Base-by-base conservation (phyloP, 225 moss, liverwort and hornwort genomes). In the Physcomitrium patens region DNA sequence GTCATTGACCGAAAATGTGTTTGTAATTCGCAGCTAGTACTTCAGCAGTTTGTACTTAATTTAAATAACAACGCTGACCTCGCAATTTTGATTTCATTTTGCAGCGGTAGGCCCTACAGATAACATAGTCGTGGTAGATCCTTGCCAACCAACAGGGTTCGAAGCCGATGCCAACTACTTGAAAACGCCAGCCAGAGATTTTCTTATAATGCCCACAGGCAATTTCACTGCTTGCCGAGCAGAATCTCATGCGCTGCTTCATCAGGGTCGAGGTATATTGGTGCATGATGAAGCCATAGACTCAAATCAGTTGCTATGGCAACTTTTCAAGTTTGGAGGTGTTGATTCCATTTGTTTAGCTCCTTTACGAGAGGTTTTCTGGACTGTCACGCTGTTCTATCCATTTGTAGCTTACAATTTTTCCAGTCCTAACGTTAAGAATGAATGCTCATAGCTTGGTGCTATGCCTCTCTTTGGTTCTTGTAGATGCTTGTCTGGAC, bases 201-300 rank as follows among this genome's bases (percentile, higher is more conserved):
- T 43, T 44, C 53, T 76, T 19, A 73, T 73, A 17, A 9, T 49
- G 65, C 53, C 73, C 52, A 42, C 65, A 0, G 86, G 86, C 54
- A 86, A 86, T 69, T 86, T 86, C 50, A 70, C 86, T 55, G 63
- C 65, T 67, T 86, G 86, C 78, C 83, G 78, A 78, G 75, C 81
- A 55, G 83, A 80, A 48, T 83, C 83, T 31, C 75, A 78, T 51
- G 68, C 80, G 54, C 54, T 86, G 31, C 81, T 86, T 27, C 78
- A 83, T 27, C 72, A 83, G 62, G 86, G 76, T 13, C 81, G 69
- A 72, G 83, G 86, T 86, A 76, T 20, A 44, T 46, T 37, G 46
- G 51, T 67, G 20, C 17, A 24, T 14, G 45, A 44, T 46, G 9
- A 62, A 61, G 10, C 17, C 41, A 50, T 8, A 37, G 7, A 37